Conservation (phyloP, 352 stramenopile species). For the Pythium oligandrum region DNA sequence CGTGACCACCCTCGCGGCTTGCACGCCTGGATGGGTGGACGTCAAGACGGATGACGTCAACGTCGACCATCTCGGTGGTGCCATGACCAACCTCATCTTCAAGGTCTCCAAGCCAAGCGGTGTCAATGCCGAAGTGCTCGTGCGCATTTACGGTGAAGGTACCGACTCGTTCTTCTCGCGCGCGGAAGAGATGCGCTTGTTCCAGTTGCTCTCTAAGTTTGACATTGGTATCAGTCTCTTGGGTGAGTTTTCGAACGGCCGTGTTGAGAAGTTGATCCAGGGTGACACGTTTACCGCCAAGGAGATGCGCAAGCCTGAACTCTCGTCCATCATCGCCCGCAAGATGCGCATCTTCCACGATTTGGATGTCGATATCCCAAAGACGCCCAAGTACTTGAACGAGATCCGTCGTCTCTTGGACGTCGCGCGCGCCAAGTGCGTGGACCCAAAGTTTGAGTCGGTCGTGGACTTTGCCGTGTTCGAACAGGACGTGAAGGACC, state of each 20-base stretch:
- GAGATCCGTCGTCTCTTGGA: conserved; percentile 56
- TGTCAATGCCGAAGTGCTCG: conserved; percentile 58
- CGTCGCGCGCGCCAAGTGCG: conserved; percentile 53
- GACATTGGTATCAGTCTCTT: conserved; percentile 72
- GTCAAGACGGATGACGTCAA: conserved; percentile 51
- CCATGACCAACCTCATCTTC: conserved; percentile 88
- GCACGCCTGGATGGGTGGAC: conserved; percentile 52
- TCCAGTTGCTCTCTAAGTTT: conserved; percentile 61
- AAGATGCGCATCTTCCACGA: conserved; percentile 73
- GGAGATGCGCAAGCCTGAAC: conserved; percentile 56
- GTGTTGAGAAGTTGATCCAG: conserved; percentile 71
- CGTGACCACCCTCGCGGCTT: conserved; percentile 46
- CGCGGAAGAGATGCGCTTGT: conserved; percentile 70
- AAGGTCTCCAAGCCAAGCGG: conserved; percentile 61
- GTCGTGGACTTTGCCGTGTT: conserved; percentile 50
- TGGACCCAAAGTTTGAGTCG: conserved; percentile 31
- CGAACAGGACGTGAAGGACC: conserved; percentile 37
- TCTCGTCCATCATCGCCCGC: conserved; percentile 47
- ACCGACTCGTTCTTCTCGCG: conserved; percentile 81
- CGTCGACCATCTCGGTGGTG: conserved; percentile 63
- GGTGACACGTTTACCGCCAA: conserved; percentile 59
- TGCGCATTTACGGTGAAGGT: conserved; percentile 79
- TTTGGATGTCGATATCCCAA: conserved; percentile 63
- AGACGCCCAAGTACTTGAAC: conserved; percentile 42
- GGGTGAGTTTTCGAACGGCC: conserved; percentile 74